These are phyloP conservation scores for Thyridium curvatum DNA, from an alignment of 2,329 filamentous ascomycete genomes.

Conservation along the genomic window DNA sequence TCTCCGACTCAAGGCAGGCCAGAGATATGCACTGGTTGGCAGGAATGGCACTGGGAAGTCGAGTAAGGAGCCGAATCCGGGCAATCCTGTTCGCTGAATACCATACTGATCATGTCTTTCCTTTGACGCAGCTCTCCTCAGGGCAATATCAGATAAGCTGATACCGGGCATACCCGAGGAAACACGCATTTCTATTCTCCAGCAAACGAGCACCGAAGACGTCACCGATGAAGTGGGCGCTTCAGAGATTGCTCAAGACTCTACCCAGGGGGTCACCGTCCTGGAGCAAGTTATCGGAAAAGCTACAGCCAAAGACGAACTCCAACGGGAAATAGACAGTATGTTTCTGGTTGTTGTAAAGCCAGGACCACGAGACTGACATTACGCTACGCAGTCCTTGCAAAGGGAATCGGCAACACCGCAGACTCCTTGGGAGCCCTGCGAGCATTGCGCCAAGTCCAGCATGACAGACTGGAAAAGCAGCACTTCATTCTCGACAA, in stretches of 20 bases:
- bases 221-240: slow-evolving; percentile 20
- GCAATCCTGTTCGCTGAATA: not conserved
- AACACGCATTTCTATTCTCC: slow-evolving; percentile 60
- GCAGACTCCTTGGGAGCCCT: slow-evolving; percentile 59
- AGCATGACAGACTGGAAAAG: slow-evolving; percentile 54
- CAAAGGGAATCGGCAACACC: slow-evolving; percentile 50
- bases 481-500: slow-evolving; percentile 65
- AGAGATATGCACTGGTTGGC: slow-evolving; percentile 72
- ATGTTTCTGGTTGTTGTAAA: slow-evolving; percentile 9
- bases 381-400: slow-evolving; percentile 36
- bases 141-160: slow-evolving; percentile 70
- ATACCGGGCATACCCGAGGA: slow-evolving; percentile 69
- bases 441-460: slow-evolving; percentile 53
- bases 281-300: slow-evolving; percentile 63
- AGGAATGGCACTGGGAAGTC: slow-evolving; percentile 81
- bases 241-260: slow-evolving; percentile 7
- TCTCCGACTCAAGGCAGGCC: slow-evolving; percentile 64
- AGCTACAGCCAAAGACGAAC: slow-evolving; percentile 47
- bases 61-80: slow-evolving; percentile 38
- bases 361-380: not conserved
- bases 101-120: not conserved
- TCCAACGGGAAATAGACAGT: slow-evolving; percentile 57
- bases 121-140: slow-evolving; percentile 51
- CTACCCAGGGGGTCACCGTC: slow-evolving; percentile 32
- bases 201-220: slow-evolving; percentile 51